A percentile compares a stretch with the other conserved stretches of the same genome.
phyloP scores from a whole-genome alignment of 2,329 filamentous ascomycete genomes.

The Podosphaera leucotricha region DNA sequence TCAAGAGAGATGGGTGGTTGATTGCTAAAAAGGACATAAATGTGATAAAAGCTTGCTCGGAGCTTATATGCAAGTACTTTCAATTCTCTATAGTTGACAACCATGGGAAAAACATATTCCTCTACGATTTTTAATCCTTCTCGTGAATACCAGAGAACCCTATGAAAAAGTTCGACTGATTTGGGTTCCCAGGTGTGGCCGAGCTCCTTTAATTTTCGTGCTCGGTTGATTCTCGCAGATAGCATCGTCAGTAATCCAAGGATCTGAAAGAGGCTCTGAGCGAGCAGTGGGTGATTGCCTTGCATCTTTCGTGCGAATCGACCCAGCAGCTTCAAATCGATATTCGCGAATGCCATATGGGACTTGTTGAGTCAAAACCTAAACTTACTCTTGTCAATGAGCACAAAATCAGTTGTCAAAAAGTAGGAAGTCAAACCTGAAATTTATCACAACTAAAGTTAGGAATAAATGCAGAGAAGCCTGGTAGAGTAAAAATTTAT shows the following conservation, averaged over 20 bases:
- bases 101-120: slow-evolving; percentile 66
- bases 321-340: slow-evolving; percentile 93
- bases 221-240: slow-evolving; percentile 58
- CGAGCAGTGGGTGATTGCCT: slow-evolving; percentile 54
- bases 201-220: slow-evolving; percentile 61
- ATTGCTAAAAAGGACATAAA: slow-evolving; percentile 92
- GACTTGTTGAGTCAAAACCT: not conserved
- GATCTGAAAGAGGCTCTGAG: slow-evolving; percentile 68
- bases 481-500: not conserved
- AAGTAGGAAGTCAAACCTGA: not conserved
- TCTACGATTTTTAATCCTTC: slow-evolving; percentile 80
- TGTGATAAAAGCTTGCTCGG: slow-evolving; percentile 83
- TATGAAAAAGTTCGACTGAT: slow-evolving; percentile 61
- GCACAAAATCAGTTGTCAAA: not conserved
- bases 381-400: not conserved
- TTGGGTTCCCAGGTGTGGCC: slow-evolving; percentile 58
- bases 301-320: slow-evolving; percentile 63
- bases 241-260: slow-evolving; percentile 77
- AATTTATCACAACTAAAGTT: not conserved
- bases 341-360: slow-evolving; percentile 79
- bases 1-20: slow-evolving; percentile 38
- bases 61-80: slow-evolving; percentile 82
- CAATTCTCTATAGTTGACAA: slow-evolving; percentile 54
- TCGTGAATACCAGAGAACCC: slow-evolving; percentile 86
- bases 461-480: not conserved